Evolutionary conservation across 495 filamentous ascomycete genomes (phyloP).

Genomic region (Podospora australis): DNA sequence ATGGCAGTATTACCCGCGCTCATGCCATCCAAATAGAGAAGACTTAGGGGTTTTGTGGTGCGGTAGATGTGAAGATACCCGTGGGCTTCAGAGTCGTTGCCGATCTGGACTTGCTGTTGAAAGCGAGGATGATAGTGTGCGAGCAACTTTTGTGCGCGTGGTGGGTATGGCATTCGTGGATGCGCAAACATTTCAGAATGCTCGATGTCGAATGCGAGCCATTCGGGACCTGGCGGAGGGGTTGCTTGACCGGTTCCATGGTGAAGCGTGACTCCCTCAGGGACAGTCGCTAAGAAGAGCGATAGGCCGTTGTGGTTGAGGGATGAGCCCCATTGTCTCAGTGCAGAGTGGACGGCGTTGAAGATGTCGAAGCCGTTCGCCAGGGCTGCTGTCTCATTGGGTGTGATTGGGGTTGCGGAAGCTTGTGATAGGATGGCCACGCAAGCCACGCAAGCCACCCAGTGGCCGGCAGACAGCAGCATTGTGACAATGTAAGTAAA

Average conservation of each 20-base stretch:
- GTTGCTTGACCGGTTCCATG: conserved; percentile 44
- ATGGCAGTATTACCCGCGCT: conserved; percentile 51
- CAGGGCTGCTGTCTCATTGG: conserved; percentile 25
- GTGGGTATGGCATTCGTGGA: not conserved
- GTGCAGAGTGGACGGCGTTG: conserved; percentile 57
- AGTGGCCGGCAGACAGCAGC: conserved; percentile 4
- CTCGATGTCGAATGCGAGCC: conserved; percentile 66
- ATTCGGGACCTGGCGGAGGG: conserved; percentile 49
- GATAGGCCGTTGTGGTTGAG: conserved; percentile 66
- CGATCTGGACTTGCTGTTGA: not conserved
- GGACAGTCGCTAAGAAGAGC: conserved; percentile 53
- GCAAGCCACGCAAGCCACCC: conserved; percentile 7
- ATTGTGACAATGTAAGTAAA: too few relatives aligned
- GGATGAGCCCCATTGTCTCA: conserved; percentile 62
- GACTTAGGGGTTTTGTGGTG: conserved; percentile 40
- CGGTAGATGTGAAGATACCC: conserved; percentile 54
- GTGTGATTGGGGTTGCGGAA: conserved; percentile 9
- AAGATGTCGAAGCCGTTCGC: conserved; percentile 56
- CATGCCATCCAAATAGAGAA: conserved; percentile 59
- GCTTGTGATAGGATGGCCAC: not conserved
- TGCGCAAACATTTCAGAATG: conserved; percentile 55
- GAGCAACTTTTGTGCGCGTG: not conserved
- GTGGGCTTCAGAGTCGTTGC: conserved; percentile 4
- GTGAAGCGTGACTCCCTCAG: conserved; percentile 53
- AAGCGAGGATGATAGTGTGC: not conserved